Conservation (phyloP, 2,329 filamentous ascomycete species). For the Exophiala lecanii-corni region DNA sequence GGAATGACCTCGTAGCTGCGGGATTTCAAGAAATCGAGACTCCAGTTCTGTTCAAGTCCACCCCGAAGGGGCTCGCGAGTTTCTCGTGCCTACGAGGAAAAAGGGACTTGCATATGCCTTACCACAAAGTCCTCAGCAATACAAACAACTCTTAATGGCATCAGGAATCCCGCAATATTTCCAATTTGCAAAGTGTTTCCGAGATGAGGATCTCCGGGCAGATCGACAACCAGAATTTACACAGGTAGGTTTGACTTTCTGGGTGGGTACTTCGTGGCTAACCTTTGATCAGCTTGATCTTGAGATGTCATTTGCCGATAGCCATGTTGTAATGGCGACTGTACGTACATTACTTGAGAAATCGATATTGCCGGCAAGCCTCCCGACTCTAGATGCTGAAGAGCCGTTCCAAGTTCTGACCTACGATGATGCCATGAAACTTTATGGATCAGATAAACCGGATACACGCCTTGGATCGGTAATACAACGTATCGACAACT, state of each 20-base stretch:
- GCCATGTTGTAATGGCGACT: constrained; percentile 62
- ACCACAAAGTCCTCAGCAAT: constrained; percentile 95
- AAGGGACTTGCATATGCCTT: constrained; percentile 79
- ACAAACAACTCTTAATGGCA: constrained; percentile 97
- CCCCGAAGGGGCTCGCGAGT: constrained; percentile 94
- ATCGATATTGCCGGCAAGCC: constrained; percentile 9
- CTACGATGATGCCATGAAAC: constrained; percentile 73
- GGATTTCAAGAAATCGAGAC: constrained; percentile 81
- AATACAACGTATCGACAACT: constrained; percentile 62
- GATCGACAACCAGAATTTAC: constrained; percentile 97
- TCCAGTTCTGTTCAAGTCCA: constrained; percentile 93
- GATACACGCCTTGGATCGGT: constrained; percentile 70
- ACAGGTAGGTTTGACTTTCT: constrained; percentile 52
- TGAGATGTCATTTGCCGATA: constrained; percentile 82
- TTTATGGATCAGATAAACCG: constrained; percentile 87
- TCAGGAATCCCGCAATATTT: constrained; percentile 78
- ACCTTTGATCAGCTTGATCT: constrained; percentile 66
- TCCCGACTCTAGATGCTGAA: background rate
- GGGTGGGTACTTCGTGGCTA: background rate
- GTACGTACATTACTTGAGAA: constrained; percentile 36
- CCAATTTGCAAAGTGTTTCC: constrained; percentile 91
- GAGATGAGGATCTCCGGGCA: constrained; percentile 87
- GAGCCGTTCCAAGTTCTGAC: constrained; percentile 30
- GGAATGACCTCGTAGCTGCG: constrained; percentile 51
- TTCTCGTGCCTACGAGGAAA: constrained; percentile 80